These are phyloP conservation scores for Deinandra increscens DNA, from an alignment of 129 eudicot species.

Conservation along the genomic window DNA sequence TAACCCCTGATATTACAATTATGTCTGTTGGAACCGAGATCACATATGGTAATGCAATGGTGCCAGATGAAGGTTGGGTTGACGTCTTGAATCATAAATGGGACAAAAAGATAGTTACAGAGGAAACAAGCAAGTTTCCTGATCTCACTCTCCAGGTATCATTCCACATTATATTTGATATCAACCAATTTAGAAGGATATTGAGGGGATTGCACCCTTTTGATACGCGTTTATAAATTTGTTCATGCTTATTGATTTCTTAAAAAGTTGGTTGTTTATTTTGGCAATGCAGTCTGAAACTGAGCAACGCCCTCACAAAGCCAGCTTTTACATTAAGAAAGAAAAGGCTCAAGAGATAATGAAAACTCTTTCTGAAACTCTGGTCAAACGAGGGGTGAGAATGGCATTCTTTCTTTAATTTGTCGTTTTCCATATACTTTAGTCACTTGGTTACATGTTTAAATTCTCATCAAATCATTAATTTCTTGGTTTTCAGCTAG, in stretches of 20 bases:
- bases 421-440: not conserved
- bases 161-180: not conserved
- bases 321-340: slow-evolving; percentile 80
- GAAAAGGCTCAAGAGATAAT: slow-evolving; percentile 74
- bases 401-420: not conserved
- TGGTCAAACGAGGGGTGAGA: slow-evolving; percentile 78
- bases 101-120: slow-evolving; percentile 69
- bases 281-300: slow-evolving; percentile 68
- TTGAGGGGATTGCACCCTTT: not conserved
- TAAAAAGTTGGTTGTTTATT: not conserved
- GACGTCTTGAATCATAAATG: slow-evolving; percentile 70
- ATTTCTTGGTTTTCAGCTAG: slow-evolving; percentile 55
- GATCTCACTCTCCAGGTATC: slow-evolving; percentile 89
- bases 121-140: slow-evolving; percentile 77
- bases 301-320: slow-evolving; percentile 89
- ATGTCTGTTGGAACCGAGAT: slow-evolving; percentile 99
- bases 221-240: not conserved
- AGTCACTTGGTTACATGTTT: not conserved
- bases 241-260: not conserved
- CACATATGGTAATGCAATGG: slow-evolving; percentile 88
- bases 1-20: slow-evolving; percentile 91
- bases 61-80: slow-evolving; percentile 93
- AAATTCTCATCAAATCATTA: not conserved
- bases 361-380: slow-evolving; percentile 56
- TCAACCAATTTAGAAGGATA: not conserved